Evolutionary conservation across 345 rosid species (phyloP).

Genomic region (Citrus reticulata): DNA sequence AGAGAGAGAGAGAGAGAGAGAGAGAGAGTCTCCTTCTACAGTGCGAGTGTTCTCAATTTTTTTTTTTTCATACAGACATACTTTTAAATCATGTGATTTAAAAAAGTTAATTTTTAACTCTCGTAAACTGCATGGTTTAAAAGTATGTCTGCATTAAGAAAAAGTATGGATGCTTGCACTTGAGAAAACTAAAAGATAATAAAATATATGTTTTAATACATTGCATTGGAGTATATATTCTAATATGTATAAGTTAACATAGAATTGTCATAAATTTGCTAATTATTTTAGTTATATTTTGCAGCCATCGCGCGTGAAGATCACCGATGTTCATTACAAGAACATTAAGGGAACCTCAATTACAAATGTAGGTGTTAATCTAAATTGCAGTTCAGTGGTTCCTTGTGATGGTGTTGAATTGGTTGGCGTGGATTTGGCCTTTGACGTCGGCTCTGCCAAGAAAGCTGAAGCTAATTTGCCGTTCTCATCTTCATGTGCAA

Average conservation of each 20-base stretch:
- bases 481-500: slow-evolving; percentile 21
- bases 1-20: too few relatives aligned
- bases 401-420: slow-evolving; percentile 42
- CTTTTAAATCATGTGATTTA: too few relatives aligned
- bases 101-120: too few relatives aligned
- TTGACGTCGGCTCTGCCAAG: not conserved
- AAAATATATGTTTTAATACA: too few relatives aligned
- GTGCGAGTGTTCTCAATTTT: too few relatives aligned
- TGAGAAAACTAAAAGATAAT: too few relatives aligned
- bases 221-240: too few relatives aligned
- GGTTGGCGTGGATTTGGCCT: slow-evolving; percentile 32
- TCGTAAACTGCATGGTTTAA: too few relatives aligned
- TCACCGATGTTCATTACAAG: slow-evolving; percentile 29
- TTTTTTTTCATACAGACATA: too few relatives aligned
- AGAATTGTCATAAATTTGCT: not conserved
- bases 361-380: slow-evolving; percentile 27
- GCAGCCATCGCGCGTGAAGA: slow-evolving; percentile 33
- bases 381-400: slow-evolving; percentile 43
- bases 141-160: fast-evolving
- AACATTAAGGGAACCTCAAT: slow-evolving; percentile 48
- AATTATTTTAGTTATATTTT: not conserved
- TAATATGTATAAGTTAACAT: not conserved
- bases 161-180: fast-evolving
- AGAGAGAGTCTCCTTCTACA: too few relatives aligned
- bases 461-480: not conserved